Conservation (phyloP, 345 rosid species). For the Eucalyptus coolabah region DNA sequence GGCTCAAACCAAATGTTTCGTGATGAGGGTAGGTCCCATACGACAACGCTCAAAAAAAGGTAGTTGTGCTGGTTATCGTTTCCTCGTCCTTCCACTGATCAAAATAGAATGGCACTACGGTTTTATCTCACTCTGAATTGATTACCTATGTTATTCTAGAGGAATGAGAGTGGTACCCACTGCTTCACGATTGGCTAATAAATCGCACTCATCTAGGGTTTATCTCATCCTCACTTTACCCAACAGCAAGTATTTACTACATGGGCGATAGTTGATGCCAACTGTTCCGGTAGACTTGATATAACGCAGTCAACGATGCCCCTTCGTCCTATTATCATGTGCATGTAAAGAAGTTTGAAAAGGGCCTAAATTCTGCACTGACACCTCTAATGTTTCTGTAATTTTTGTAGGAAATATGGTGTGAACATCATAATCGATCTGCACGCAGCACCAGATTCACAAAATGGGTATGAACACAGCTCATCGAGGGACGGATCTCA, state of each 20-base stretch:
- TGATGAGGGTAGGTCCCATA: not conserved
- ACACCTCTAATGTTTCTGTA: not conserved
- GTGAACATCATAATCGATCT: constrained; percentile 37
- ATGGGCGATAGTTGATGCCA: too few relatives aligned
- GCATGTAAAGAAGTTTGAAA: too few relatives aligned
- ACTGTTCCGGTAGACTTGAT: not conserved
- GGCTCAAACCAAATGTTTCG: not conserved
- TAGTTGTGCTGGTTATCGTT: accelerated
- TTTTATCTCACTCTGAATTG: not conserved
- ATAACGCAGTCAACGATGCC: too few relatives aligned
- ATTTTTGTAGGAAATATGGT: constrained; percentile 21
- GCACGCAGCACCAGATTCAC: constrained; percentile 63
- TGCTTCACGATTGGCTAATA: not conserved
- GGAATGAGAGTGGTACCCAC: not conserved
- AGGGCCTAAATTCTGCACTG: not conserved
- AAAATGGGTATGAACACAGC: constrained; percentile 48
- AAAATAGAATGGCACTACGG: not conserved
- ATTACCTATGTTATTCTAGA: not conserved
- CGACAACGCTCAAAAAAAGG: accelerated
- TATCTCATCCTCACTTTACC: not conserved
- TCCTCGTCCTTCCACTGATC: not conserved
- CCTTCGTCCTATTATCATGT: too few relatives aligned
- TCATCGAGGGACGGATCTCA: constrained; percentile 46
- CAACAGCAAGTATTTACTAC: too few relatives aligned
- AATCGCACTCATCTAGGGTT: not conserved